phyloP scores from a whole-genome alignment of 306 rosid genomes.

The Boehmeria nivea region DNA sequence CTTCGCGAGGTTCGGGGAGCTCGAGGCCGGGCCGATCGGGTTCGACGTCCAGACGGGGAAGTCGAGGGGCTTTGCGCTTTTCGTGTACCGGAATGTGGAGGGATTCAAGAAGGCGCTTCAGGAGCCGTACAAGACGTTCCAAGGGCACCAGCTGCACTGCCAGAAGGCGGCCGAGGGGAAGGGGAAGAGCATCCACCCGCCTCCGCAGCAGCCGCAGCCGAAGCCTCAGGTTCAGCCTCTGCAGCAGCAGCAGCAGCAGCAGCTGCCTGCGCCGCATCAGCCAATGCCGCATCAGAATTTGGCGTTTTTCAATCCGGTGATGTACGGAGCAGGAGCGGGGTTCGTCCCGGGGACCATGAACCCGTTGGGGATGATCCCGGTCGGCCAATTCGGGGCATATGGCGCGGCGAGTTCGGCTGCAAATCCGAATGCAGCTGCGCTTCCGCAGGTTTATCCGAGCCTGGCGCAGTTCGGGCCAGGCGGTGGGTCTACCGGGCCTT shows the following conservation, averaged over 20 bases:
- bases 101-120: slow-evolving; percentile 38
- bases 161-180: slow-evolving; percentile 37
- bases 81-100: slow-evolving; percentile 26
- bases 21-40: slow-evolving; percentile 40
- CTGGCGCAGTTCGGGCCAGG: slow-evolving; percentile 22
- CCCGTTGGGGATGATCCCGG: slow-evolving; percentile 21
- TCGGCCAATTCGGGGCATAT: slow-evolving; percentile 18
- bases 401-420: slow-evolving; percentile 5
- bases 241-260: slow-evolving; percentile 22
- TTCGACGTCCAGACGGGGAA: slow-evolving; percentile 34
- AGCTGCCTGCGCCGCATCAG: background rate
- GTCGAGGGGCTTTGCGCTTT: slow-evolving; percentile 37
- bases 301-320: slow-evolving; percentile 18
- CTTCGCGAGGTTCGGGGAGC: slow-evolving; percentile 35
- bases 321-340: slow-evolving; percentile 17
- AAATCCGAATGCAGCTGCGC: slow-evolving; percentile 17
- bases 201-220: background rate
- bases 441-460: slow-evolving; percentile 28
- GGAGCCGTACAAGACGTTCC: slow-evolving; percentile 34
- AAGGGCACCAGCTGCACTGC: slow-evolving; percentile 42
- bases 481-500: slow-evolving; percentile 27
- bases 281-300: slow-evolving; percentile 27
- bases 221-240: background rate
- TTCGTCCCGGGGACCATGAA: slow-evolving; percentile 20
- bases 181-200: slow-evolving; percentile 27